Conservation (phyloP, 257 asterid species). For the Catharanthus roseus region DNA sequence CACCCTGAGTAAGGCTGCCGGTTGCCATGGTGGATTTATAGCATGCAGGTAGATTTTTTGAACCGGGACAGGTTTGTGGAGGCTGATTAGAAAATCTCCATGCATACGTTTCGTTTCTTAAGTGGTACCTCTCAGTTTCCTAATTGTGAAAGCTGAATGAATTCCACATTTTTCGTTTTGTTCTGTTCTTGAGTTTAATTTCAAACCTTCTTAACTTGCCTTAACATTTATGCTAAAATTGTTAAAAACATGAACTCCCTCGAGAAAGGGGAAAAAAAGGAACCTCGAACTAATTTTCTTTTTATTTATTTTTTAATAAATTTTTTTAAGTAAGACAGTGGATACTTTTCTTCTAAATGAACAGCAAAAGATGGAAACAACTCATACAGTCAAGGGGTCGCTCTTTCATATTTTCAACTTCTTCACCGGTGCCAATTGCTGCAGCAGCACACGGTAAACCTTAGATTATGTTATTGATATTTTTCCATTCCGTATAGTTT, state of each 20-base stretch:
- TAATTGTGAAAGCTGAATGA: neutral
- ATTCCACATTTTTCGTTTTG: neutral
- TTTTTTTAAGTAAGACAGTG: too few relatives aligned
- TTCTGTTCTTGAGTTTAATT: neutral
- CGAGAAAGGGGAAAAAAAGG: neutral
- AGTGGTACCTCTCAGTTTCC: neutral
- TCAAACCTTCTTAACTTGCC: neutral
- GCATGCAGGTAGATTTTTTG: constrained; percentile 69
- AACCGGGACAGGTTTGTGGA: neutral
- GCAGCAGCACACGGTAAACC: constrained; percentile 90
- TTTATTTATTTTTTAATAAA: too few relatives aligned
- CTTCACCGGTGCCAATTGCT: constrained; percentile 82
- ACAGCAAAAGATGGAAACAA: constrained; percentile 94
- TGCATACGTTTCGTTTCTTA: neutral
- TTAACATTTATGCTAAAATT: neutral
- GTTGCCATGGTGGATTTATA: constrained; percentile 97
- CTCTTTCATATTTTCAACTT: constrained; percentile 94
- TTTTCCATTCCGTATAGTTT: neutral
- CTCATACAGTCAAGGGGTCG: constrained; percentile 95
- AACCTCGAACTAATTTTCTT: neutral
- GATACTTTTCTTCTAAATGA: constrained; percentile 14
- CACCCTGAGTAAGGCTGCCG: constrained; percentile 95
- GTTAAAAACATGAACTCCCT: neutral
- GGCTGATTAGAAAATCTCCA: neutral
- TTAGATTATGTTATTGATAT: neutral